Evolutionary conservation across 2,329 filamentous ascomycete genomes (phyloP), one percentile per base, ranked within the genome.

Genomic region (Calonectria pteridis): DNA sequence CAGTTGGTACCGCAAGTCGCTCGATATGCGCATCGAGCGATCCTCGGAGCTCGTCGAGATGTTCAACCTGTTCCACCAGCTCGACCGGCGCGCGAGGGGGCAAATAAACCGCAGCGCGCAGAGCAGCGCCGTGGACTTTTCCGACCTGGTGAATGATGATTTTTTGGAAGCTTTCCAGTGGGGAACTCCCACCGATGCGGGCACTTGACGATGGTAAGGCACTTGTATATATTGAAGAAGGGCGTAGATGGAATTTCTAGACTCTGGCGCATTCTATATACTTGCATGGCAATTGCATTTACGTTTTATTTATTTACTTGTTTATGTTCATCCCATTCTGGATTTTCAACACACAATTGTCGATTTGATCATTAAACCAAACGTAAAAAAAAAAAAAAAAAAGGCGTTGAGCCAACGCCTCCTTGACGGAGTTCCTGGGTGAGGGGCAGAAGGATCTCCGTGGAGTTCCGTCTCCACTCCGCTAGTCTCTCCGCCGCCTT

Each of bases 11-110:
- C 18, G 18, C 0, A n/a, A 53, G 0, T 78, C 78, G 9, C 33
- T 65, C 3, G 20, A 29, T 2, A 23, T 74, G 53, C 35, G 16
- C 2, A 11, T 29, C 1, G 6, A 59, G 10, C 1, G 72, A 1
- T 64, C 75, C 0, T 50, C 33, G 2, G 66, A 79, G 9, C 72
- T 77, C 0, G 72, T 55, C 2, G n/a, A 28, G 0, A 67, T 79
- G 33, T 16, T 79, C 16, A 46, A 67, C 6, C 51, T 79, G 10
- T 73, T 73, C 9, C 67, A 37, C 16, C 67, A 77, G 16, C 6
- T 79, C 28, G 69, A 78, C n/a, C 67, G 72, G 10, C 72, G 76
- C 11, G 77, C 77, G 1, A 63, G 62, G 20, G 77, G 76, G 1
- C 74, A 77, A 14, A 74, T 77, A 0, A 73, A 72, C 6, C 69